Conservation (phyloP, 2,329 filamentous ascomycete species). For the Xylaria sp. region DNA sequence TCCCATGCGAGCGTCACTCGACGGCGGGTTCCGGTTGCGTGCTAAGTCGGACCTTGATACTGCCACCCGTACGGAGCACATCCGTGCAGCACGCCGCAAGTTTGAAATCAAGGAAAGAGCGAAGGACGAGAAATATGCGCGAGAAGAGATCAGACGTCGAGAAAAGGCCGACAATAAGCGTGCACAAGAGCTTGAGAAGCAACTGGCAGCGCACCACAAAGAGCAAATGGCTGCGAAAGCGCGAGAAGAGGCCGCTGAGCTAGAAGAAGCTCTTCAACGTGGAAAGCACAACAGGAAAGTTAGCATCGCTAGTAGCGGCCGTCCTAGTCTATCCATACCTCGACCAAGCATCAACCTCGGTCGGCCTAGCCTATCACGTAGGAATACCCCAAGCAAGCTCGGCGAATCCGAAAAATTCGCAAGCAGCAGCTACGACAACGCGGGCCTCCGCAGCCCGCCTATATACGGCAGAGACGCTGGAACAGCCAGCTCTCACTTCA, state of each 20-base stretch:
- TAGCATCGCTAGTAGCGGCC: slow-evolving; percentile 48
- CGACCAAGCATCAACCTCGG: slow-evolving; percentile 45
- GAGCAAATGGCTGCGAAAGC: slow-evolving; percentile 56
- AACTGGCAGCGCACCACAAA: slow-evolving; percentile 58
- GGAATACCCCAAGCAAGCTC: slow-evolving; percentile 40
- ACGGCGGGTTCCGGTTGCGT: slow-evolving; percentile 67
- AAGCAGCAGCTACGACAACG: slow-evolving; percentile 60
- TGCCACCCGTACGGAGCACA: slow-evolving; percentile 64
- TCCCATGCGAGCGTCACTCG: slow-evolving; percentile 68
- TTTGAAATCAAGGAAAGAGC: slow-evolving; percentile 70
- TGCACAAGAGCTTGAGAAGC: slow-evolving; percentile 62
- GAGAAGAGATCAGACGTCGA: slow-evolving; percentile 66
- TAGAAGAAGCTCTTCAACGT: slow-evolving; percentile 48
- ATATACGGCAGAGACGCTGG: slow-evolving; percentile 49
- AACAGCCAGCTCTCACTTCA: slow-evolving; percentile 57
- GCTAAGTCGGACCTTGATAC: slow-evolving; percentile 70
- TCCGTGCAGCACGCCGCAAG: slow-evolving; percentile 70
- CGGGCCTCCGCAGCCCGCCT: slow-evolving; percentile 47
- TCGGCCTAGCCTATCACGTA: slow-evolving; percentile 46
- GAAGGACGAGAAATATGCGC: slow-evolving; percentile 72
- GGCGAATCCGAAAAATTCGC: slow-evolving; percentile 58
- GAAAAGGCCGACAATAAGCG: slow-evolving; percentile 70
- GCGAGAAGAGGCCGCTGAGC: slow-evolving; percentile 53
- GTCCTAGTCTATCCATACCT: slow-evolving; percentile 45
- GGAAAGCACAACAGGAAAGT: slow-evolving; percentile 49